Conservation (phyloP, 805 yeast species). For the Spathaspora hagerdaliae region DNA sequence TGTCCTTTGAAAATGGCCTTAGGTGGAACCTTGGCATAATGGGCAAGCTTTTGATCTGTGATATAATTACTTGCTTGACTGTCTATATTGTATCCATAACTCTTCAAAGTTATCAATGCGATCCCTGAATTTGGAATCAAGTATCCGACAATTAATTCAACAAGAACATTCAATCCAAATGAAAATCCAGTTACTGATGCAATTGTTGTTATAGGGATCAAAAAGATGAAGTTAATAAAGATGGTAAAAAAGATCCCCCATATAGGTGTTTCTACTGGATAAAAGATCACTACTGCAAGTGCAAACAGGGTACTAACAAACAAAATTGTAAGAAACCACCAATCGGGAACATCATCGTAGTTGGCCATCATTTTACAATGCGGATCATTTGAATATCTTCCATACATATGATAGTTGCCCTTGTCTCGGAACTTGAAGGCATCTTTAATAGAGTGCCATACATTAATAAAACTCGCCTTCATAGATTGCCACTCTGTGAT, state of each 20-base stretch:
- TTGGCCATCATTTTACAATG: conserved; percentile 54
- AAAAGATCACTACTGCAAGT: conserved; percentile 42
- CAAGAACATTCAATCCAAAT: conserved; percentile 57
- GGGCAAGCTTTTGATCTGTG: conserved; percentile 41
- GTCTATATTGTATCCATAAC: conserved; percentile 52
- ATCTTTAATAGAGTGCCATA: conserved; percentile 25
- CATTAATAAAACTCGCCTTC: conserved; percentile 32
- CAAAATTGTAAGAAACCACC: conserved; percentile 56
- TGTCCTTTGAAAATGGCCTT: conserved; percentile 52
- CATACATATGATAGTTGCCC: conserved; percentile 14
- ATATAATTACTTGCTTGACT: conserved; percentile 60
- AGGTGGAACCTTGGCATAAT: conserved; percentile 63
- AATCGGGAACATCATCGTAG: conserved; percentile 70
- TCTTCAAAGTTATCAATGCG: conserved; percentile 50
- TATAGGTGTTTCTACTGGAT: conserved; percentile 54
- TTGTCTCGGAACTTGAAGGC: conserved; percentile 16
- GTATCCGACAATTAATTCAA: conserved; percentile 64
- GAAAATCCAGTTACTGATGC: conserved; percentile 59
- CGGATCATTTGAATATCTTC: conserved; percentile 40
- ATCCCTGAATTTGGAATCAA: conserved; percentile 57
- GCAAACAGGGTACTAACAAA: conserved; percentile 41
- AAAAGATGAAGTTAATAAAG: conserved; percentile 48
- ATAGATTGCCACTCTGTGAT: conserved; percentile 43
- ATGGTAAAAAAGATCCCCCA: conserved; percentile 62
- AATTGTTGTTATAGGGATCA: conserved; percentile 60